These are phyloP conservation scores for Syzygium grande DNA, from an alignment of 345 rosid species.

Conservation along the genomic window DNA sequence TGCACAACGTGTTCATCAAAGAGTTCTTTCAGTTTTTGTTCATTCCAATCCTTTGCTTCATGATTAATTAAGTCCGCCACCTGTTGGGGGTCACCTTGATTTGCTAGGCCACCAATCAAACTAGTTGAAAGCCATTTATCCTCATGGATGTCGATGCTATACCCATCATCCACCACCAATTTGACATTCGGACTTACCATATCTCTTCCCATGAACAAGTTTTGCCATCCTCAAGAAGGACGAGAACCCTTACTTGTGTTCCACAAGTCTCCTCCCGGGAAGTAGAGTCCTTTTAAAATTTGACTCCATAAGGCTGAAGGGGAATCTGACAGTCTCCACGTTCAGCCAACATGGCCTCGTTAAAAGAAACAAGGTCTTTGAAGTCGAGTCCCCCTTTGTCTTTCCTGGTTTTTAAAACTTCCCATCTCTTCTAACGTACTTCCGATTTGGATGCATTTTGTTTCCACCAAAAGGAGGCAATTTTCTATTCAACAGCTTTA, in stretches of 20 bases:
- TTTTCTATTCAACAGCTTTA: too few species aligned
- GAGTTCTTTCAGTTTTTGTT: neutral
- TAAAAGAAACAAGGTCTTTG: neutral
- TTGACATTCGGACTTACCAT: neutral
- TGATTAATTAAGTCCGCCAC: neutral
- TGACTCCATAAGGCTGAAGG: neutral
- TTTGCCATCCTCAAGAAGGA: neutral
- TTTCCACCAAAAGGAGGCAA: neutral
- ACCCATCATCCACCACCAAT: neutral
- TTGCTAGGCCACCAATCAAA: neutral
- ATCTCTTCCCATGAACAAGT: neutral
- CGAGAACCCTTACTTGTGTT: neutral
- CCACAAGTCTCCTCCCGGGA: accelerated
- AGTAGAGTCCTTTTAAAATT: neutral
- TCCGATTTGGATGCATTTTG: neutral
- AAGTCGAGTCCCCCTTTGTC: neutral
- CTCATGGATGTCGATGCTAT: neutral
- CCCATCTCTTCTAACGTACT: neutral
- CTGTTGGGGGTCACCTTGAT: neutral
- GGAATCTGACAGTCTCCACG: neutral
- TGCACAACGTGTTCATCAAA: neutral
- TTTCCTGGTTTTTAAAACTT: neutral
- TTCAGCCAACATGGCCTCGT: neutral
- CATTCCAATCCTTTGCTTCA: neutral
- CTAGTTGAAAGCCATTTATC: neutral